Percentiles rank a stretch among this genome's conserved stretches.
Evolutionary conservation across 1,139 yeast species (phyloP).

Genomic region (Pichia sp.): DNA sequence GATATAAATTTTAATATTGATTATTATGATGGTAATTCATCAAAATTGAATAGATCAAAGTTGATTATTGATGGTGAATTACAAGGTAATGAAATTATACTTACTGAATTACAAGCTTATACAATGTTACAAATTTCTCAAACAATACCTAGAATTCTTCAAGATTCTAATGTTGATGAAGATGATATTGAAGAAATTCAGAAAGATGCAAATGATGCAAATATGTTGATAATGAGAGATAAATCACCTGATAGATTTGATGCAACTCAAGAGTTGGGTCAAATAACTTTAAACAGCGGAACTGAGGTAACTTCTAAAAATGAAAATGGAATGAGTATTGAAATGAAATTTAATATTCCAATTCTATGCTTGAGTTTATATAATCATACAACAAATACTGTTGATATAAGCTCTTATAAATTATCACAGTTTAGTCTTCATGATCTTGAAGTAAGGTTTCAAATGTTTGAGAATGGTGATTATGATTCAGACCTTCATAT

Average conservation of each 20-base stretch:
- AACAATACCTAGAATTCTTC: constrained; percentile 52
- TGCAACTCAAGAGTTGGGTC: too few species aligned
- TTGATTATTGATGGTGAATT: constrained; percentile 52
- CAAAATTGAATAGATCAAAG: constrained; percentile 38
- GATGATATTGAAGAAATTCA: constrained; percentile 45
- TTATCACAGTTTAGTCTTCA: constrained; percentile 62
- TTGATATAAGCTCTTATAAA: constrained; percentile 35
- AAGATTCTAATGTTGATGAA: constrained; percentile 32
- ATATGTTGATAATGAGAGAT: constrained; percentile 26
- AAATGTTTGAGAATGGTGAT: constrained; percentile 48
- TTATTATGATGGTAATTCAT: constrained; percentile 34
- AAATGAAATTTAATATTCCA: constrained; percentile 45
- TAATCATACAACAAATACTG: constrained; percentile 42
- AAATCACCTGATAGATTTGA: constrained; percentile 26
- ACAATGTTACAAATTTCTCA: constrained; percentile 51
- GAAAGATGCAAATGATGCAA: constrained; percentile 55
- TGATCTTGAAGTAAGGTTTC: constrained; percentile 44
- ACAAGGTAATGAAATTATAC: constrained; percentile 56
- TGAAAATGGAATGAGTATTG: not conserved
- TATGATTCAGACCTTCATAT: constrained; percentile 56
- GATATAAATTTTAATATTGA: constrained; percentile 60
- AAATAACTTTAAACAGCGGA: constrained; percentile 17
- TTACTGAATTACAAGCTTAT: constrained; percentile 73
- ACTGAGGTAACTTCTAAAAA: not conserved
- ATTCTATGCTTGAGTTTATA: constrained; percentile 58